Evolutionary conservation across 441 rosid species (phyloP).

Genomic region (Sinapis alba): DNA sequence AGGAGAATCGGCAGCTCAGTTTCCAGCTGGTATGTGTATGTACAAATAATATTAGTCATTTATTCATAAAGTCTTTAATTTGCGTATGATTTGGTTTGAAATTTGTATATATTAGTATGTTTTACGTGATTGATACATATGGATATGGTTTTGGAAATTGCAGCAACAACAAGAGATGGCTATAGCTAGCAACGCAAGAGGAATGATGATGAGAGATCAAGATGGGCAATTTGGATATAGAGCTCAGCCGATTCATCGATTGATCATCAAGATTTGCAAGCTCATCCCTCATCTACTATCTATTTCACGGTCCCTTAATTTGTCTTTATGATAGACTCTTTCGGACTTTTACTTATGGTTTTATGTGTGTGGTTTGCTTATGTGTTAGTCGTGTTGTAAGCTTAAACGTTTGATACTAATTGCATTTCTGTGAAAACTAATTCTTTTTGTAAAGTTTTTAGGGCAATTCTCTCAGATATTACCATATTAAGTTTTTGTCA

Average conservation of each 20-base stretch:
- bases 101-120: conserved; percentile 6
- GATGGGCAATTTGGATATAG: conserved; percentile 56
- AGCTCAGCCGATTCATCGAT: conserved; percentile 64
- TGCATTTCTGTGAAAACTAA: conserved; percentile 10
- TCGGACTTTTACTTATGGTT: not conserved
- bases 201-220: conserved; percentile 55
- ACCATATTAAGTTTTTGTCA: too few species aligned
- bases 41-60: not conserved
- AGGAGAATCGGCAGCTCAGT: conserved; percentile 53
- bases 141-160: conserved; percentile 5
- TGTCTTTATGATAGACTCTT: not conserved
- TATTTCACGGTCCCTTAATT: not conserved
- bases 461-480: too few species aligned
- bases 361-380: conserved; percentile 16
- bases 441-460: not conserved
- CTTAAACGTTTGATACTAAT: conserved; percentile 11
- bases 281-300: conserved; percentile 13
- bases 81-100: not conserved
- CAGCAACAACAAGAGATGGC: conserved; percentile 69
- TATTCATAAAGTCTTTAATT: not conserved
- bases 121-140: not conserved
- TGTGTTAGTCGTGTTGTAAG: conserved; percentile 11
- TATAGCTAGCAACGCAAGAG: conserved; percentile 53
- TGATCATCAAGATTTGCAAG: conserved; percentile 22
- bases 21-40: conserved; percentile 49